A percentile compares a stretch with the other conserved stretches of the same genome.
Conservation (phyloP, 2,329 filamentous ascomycete genomes). For the Drechslerella dactyloides region DNA sequence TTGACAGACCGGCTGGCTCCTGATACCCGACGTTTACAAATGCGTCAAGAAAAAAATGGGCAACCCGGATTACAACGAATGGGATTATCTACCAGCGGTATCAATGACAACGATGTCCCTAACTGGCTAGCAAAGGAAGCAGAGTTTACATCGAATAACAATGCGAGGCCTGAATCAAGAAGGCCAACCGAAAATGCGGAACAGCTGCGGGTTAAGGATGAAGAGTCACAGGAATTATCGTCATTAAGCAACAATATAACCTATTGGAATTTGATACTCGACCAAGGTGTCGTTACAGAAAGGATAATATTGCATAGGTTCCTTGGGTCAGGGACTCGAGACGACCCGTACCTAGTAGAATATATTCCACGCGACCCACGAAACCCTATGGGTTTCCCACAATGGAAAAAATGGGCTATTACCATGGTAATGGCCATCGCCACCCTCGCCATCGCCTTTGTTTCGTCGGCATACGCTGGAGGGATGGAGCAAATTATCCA, state of each 20-base stretch:
- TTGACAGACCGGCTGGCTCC: too few species aligned
- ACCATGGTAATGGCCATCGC: constrained; percentile 70
- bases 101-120: neutral
- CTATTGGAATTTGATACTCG: constrained; percentile 64
- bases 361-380: constrained; percentile 71
- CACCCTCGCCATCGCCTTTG: constrained; percentile 71
- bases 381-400: constrained; percentile 69
- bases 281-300: constrained; percentile 67
- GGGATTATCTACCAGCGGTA: neutral
- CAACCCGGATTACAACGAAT: neutral
- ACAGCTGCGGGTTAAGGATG: neutral
- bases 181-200: neutral
- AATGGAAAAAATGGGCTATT: constrained; percentile 69
- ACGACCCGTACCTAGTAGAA: constrained; percentile 72
- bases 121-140: neutral
- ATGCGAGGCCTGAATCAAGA: neutral
- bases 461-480: constrained; percentile 44
- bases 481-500: constrained; percentile 39
- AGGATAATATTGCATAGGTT: constrained; percentile 66
- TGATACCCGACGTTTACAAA: too few species aligned
- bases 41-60: neutral
- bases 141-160: neutral
- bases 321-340: constrained; percentile 68
- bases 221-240: constrained; percentile 17
- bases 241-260: constrained; percentile 8